Evolutionary conservation across 768 basidiomycete species (phyloP).

Genomic region (Crassisporium funariophilum): DNA sequence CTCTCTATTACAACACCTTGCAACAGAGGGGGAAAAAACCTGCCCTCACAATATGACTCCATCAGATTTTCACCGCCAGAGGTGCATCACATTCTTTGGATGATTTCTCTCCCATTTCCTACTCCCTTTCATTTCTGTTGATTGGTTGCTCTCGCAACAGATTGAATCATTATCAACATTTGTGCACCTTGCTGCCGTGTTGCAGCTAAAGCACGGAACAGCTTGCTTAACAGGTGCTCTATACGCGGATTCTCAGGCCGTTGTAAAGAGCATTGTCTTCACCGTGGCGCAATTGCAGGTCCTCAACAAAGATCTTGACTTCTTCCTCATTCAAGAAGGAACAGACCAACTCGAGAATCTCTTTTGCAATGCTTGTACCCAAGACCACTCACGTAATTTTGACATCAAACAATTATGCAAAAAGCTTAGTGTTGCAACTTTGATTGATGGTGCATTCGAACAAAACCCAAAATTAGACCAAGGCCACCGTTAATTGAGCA

Average conservation of each 20-base stretch:
- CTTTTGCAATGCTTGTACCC: conserved; percentile 22
- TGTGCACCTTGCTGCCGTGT: conserved; percentile 15
- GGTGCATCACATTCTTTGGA: conserved; percentile 10
- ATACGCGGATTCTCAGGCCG: conserved; percentile 27
- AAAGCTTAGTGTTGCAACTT: conserved; percentile 17
- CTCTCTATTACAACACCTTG: neutral
- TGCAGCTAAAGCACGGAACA: conserved; percentile 17
- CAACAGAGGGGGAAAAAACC: neutral
- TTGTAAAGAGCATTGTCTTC: conserved; percentile 28
- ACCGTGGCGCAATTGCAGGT: conserved; percentile 23
- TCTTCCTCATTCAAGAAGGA: conserved; percentile 23
- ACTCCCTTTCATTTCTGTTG: conserved; percentile 19
- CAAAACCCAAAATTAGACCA: conserved; percentile 24
- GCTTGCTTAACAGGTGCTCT: conserved; percentile 22
- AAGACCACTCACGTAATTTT: conserved; percentile 24
- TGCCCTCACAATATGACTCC: neutral
- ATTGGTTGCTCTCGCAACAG: conserved; percentile 20
- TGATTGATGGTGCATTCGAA: conserved; percentile 16
- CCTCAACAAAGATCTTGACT: conserved; percentile 10
- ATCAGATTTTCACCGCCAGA: neutral
- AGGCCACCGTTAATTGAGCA: conserved; percentile 22
- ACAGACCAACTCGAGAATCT: conserved; percentile 28
- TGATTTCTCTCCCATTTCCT: conserved; percentile 14
- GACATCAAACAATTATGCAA: conserved; percentile 22
- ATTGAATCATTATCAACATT: conserved; percentile 16